phyloP scores from a whole-genome alignment of 163 green algal species.

The Prototheca wickerhamii region DNA sequence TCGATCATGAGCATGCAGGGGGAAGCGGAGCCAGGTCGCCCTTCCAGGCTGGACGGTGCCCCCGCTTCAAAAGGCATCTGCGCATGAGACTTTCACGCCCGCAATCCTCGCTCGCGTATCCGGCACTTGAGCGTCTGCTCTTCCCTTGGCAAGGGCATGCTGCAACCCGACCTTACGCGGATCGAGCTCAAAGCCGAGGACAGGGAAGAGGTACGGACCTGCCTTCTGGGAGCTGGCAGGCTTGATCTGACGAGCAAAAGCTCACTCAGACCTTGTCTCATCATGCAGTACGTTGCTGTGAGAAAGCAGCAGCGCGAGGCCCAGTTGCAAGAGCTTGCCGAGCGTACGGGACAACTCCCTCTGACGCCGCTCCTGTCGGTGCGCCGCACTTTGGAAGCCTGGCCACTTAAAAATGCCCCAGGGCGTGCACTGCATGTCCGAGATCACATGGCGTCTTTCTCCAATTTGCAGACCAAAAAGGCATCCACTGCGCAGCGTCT shows the following conservation, averaged over 20 bases:
- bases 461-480: constrained; percentile 16
- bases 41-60: no score
- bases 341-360: constrained; percentile 11
- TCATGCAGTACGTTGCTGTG: constrained; percentile 25
- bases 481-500: constrained; percentile 23
- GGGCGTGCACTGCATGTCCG: no score
- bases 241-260: background rate
- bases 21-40: no score
- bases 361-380: constrained; percentile 13
- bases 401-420: no score
- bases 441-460: background rate
- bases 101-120: no score
- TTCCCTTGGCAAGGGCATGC: constrained; percentile 36
- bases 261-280: background rate
- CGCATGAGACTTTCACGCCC: no score
- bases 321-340: background rate
- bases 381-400: no score
- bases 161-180: constrained; percentile 58
- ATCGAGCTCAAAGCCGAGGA: constrained; percentile 71
- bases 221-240: background rate
- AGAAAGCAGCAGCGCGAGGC: constrained; percentile 20
- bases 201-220: constrained; percentile 63
- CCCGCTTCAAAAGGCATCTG: no score
- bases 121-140: background rate
- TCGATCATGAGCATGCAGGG: no score